These are phyloP conservation scores for Malassezia yamatoensis DNA, from an alignment of 1,284 basidiomycete genomes.

Conservation along the genomic window DNA sequence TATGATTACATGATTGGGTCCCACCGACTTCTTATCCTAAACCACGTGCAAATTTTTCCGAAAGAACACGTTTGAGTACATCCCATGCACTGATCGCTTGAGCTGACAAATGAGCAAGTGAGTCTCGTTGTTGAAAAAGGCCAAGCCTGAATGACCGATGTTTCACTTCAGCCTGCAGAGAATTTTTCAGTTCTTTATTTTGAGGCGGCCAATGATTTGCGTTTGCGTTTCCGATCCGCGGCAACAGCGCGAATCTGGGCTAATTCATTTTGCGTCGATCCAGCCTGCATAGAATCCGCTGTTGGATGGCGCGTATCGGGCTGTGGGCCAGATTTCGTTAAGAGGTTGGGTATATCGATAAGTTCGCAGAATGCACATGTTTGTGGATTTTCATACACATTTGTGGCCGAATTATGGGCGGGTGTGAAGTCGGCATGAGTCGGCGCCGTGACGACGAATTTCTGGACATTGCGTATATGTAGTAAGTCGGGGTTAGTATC, in stretches of 20 bases:
- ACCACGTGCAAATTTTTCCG: too few species aligned
- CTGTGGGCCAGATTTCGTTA: too few species aligned
- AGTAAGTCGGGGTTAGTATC: neutral
- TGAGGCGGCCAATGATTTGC: neutral
- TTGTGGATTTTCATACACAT: slow-evolving; percentile 76
- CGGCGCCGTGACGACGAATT: slow-evolving; percentile 34
- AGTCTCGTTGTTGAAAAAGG: too few species aligned
- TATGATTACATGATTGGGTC: neutral
- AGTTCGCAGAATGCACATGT: slow-evolving; percentile 75
- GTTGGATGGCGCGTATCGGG: neutral
- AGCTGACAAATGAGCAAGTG: too few species aligned
- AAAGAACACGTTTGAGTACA: too few species aligned
- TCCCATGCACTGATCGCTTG: too few species aligned
- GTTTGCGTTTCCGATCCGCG: slow-evolving; percentile 8
- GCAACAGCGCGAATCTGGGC: slow-evolving; percentile 1
- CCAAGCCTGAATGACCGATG: too few species aligned
- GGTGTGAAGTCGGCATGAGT: slow-evolving; percentile 42
- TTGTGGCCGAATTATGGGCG: too few species aligned
- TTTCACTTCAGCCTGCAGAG: too few species aligned
- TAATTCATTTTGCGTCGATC: neutral
- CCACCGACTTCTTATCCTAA: too few species aligned
- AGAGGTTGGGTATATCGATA: slow-evolving; percentile 64
- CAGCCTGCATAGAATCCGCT: neutral
- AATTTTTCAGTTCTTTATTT: too few species aligned
- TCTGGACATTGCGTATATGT: slow-evolving; percentile 20